Percentiles rank a stretch among this genome's conserved stretches.
Conservation (phyloP, 495 filamentous ascomycete genomes). For the Friedmanniomyces endolithicus region DNA sequence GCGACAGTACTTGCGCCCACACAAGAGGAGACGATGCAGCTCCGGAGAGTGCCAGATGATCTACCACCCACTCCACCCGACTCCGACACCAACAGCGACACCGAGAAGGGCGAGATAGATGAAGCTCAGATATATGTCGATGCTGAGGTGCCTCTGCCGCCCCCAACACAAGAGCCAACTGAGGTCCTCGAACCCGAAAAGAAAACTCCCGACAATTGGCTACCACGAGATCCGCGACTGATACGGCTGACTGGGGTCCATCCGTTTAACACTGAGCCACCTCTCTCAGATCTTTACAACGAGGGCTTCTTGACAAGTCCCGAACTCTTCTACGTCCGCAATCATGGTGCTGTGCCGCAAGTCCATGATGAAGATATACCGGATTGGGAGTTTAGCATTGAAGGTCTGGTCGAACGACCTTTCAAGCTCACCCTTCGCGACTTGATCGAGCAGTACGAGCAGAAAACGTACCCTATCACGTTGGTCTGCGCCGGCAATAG, state of each 20-base stretch:
- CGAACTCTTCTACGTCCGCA: constrained; percentile 93
- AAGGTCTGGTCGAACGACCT: constrained; percentile 72
- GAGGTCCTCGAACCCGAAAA: constrained; percentile 61
- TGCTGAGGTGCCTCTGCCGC: constrained; percentile 55
- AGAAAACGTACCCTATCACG: constrained; percentile 78
- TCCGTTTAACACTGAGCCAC: constrained; percentile 90
- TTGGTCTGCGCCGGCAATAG: constrained; percentile 90
- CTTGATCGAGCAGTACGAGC: constrained; percentile 62
- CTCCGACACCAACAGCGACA: constrained; percentile 15
- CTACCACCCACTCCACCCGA: constrained; percentile 25
- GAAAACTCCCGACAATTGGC: constrained; percentile 73
- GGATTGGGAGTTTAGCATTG: constrained; percentile 75
- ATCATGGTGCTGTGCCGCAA: constrained; percentile 77
- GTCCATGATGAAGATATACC: constrained; percentile 61
- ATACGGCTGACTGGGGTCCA: constrained; percentile 85
- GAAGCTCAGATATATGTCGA: background rate
- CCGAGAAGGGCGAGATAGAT: background rate
- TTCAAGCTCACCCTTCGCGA: constrained; percentile 62
- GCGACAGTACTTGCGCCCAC: constrained; percentile 4
- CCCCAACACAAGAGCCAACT: constrained; percentile 47
- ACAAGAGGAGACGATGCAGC: constrained; percentile 10
- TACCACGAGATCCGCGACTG: constrained; percentile 73
- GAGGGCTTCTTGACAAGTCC: constrained; percentile 81
- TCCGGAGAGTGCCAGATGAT: constrained; percentile 18
- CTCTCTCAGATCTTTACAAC: constrained; percentile 65